Conservation (phyloP, 495 filamentous ascomycete genomes). For the Penicillium robsamsonii region DNA sequence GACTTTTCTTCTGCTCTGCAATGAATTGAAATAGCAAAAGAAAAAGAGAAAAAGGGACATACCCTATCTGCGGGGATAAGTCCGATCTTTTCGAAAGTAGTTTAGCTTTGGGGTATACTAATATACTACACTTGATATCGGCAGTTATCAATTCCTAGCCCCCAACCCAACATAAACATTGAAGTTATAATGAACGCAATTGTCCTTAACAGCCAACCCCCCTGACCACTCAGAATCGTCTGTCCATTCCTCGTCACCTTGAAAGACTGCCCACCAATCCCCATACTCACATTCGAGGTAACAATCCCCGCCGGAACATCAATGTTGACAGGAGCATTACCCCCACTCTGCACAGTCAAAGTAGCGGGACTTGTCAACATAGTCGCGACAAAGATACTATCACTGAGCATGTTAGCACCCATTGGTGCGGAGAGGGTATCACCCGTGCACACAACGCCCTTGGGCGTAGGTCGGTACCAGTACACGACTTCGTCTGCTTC, state of each 20-base stretch:
- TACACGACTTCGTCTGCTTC: conserved; percentile 41
- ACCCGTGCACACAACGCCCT: conserved; percentile 22
- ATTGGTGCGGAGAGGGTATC: conserved; percentile 19
- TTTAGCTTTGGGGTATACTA: no score
- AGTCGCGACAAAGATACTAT: conserved; percentile 54
- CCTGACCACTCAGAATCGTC: conserved; percentile 42
- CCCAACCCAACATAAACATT: conserved; percentile 8
- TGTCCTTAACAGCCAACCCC: background rate
- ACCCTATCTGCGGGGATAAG: no score
- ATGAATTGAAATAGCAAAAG: no score
- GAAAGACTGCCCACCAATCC: conserved; percentile 50
- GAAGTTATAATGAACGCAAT: conserved; percentile 6
- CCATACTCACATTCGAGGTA: conserved; percentile 48
- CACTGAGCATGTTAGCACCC: conserved; percentile 37
- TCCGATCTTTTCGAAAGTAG: no score
- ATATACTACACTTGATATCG: no score
- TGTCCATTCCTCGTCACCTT: conserved; percentile 41
- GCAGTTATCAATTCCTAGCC: background rate
- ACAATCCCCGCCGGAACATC: conserved; percentile 48
- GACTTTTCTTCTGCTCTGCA: no score
- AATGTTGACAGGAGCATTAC: conserved; percentile 19
- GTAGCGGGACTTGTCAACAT: conserved; percentile 46
- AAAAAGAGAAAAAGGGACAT: no score
- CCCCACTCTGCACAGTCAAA: conserved; percentile 48
- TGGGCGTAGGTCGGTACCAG: conserved; percentile 46